These are phyloP conservation scores for Ceratopteris richardii DNA, from an alignment of 75 land plant genomes.

Conservation along the genomic window DNA sequence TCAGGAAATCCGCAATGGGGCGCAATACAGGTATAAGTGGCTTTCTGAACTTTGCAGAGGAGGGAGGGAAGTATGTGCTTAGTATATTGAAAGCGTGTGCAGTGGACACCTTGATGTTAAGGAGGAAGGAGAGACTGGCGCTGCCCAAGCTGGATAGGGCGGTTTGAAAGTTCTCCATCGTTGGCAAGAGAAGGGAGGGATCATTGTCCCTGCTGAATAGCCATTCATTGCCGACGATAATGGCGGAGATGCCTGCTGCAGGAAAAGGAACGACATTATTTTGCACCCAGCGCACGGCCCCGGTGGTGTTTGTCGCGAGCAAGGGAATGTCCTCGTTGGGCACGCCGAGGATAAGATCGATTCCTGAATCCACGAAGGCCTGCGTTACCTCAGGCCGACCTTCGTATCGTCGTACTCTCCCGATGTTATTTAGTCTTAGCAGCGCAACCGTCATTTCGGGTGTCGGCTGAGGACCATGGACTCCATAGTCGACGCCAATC, in stretches of 20 bases:
- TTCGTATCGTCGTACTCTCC: slow-evolving; percentile 46
- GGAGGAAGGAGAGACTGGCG: no score
- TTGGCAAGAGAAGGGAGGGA: slow-evolving; percentile 25
- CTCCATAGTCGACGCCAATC: slow-evolving; percentile 64
- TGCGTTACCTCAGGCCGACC: slow-evolving; percentile 42
- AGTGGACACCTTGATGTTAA: slow-evolving; percentile 23
- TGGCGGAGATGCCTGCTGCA: slow-evolving; percentile 10
- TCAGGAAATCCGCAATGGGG: slow-evolving; percentile 22
- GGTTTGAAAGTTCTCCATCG: slow-evolving; percentile 24
- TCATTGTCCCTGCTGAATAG: slow-evolving; percentile 8
- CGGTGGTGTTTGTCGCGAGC: slow-evolving; percentile 11
- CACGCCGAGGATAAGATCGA: slow-evolving; percentile 45
- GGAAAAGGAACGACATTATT: slow-evolving; percentile 19
- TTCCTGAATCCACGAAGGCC: slow-evolving; percentile 46
- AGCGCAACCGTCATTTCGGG: slow-evolving; percentile 37
- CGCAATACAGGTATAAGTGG: slow-evolving; percentile 10
- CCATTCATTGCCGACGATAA: slow-evolving; percentile 30
- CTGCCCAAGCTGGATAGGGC: slow-evolving; percentile 1
- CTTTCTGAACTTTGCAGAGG: slow-evolving; percentile 3
- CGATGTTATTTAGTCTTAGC: slow-evolving; percentile 26
- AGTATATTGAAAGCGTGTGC: slow-evolving; percentile 24
- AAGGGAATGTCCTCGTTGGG: slow-evolving; percentile 29
- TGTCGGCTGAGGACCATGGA: slow-evolving; percentile 45
- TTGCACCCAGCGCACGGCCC: slow-evolving; percentile 29
- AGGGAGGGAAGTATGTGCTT: slow-evolving; percentile 23